Conservation (phyloP, 805 yeast genomes). For the Myxozyma neglecta region DNA sequence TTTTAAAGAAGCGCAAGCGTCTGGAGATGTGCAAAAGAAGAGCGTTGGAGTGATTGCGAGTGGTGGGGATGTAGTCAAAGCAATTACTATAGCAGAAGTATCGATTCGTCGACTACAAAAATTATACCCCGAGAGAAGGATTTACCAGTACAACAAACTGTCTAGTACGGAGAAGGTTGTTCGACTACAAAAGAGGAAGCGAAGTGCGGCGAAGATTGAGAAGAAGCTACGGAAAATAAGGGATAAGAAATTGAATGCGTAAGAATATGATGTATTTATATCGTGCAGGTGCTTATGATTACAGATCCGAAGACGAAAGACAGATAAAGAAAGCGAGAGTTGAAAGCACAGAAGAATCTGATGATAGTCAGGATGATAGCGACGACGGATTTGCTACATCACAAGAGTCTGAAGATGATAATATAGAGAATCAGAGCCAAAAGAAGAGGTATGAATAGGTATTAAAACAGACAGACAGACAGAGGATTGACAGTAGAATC, state of each 20-base stretch:
- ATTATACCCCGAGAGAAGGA: not conserved
- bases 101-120: not conserved
- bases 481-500: not conserved
- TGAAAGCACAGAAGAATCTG: not conserved
- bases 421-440: not conserved
- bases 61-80: constrained; percentile 13
- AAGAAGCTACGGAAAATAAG: not conserved
- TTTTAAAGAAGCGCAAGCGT: not conserved
- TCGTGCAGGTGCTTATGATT: not conserved
- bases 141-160: constrained; percentile 12
- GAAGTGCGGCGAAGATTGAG: constrained; percentile 3
- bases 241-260: not conserved
- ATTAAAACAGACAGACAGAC: not conserved
- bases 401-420: not conserved
- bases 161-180: constrained; percentile 8
- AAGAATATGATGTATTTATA: not conserved
- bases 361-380: too few relatives aligned
- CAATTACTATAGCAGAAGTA: constrained; percentile 13
- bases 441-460: too few relatives aligned
- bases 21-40: not conserved
- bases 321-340: not conserved
- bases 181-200: not conserved
- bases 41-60: not conserved
- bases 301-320: not conserved
- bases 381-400: constrained; percentile 1